Evolutionary conservation across 2,329 filamentous ascomycete genomes (phyloP).

Genomic region (Aspergillus calidoustus): DNA sequence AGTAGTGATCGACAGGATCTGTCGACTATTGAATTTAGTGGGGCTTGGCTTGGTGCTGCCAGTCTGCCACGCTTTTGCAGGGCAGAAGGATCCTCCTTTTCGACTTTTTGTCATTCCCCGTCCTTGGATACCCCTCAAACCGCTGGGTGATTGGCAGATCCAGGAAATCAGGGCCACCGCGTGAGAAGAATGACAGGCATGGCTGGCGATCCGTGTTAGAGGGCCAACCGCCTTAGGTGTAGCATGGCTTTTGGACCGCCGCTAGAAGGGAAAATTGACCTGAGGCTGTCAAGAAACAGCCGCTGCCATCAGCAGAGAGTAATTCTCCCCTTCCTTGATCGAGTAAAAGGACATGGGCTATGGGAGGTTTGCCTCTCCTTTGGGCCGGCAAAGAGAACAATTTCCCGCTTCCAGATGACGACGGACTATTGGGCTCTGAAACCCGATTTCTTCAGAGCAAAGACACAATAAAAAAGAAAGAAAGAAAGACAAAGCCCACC

Average conservation of each 20-base stretch:
- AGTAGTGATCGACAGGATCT: constrained; percentile 43
- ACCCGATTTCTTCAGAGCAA: constrained; percentile 7
- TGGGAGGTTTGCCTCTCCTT: constrained; percentile 7
- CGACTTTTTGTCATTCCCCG: constrained; percentile 12
- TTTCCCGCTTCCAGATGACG: constrained; percentile 13
- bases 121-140: constrained; percentile 9
- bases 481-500: constrained; percentile 7
- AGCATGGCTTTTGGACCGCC: constrained; percentile 4
- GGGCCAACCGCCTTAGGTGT: constrained; percentile 4
- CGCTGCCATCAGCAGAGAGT: not conserved
- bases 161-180: constrained; percentile 11
- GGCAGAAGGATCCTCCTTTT: constrained; percentile 11
- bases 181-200: constrained; percentile 25
- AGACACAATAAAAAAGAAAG: not conserved
- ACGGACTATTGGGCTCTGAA: constrained; percentile 18
- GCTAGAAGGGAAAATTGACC: constrained; percentile 4
- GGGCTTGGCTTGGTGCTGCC: constrained; percentile 36
- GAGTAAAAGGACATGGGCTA: constrained; percentile 7
- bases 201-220: constrained; percentile 24
- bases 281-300: constrained; percentile 1
- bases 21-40: constrained; percentile 46
- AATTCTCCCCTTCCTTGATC: constrained; percentile 6
- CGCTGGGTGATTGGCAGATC: constrained; percentile 16
- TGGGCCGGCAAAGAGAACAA: constrained; percentile 10
- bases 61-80: constrained; percentile 25